These are phyloP conservation scores for Saturnispora hagleri DNA, from an alignment of 805 yeast genomes.

Conservation along the genomic window DNA sequence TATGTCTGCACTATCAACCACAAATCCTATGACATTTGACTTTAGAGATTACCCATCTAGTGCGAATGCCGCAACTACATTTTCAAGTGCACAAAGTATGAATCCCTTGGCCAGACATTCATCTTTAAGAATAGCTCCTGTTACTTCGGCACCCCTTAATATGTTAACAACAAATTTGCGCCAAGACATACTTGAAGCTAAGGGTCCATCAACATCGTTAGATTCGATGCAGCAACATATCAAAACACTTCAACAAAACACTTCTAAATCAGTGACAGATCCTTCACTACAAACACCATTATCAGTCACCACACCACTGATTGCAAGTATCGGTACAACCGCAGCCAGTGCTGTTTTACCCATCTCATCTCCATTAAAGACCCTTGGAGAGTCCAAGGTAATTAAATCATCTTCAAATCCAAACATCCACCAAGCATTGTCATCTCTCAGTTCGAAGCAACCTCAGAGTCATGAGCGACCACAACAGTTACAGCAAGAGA, in stretches of 20 bases:
- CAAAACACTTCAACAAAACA: slow-evolving; percentile 15
- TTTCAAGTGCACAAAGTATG: slow-evolving; percentile 6
- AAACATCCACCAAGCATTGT: not conserved
- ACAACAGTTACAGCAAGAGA: slow-evolving; percentile 1
- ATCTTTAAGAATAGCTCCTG: slow-evolving; percentile 1
- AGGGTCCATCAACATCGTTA: slow-evolving; percentile 4
- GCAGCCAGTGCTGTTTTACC: slow-evolving; percentile 29
- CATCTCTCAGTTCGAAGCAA: not conserved
- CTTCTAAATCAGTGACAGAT: slow-evolving; percentile 3
- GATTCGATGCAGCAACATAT: slow-evolving; percentile 20
- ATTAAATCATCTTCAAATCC: slow-evolving; percentile 1
- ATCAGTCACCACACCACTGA: slow-evolving; percentile 29
- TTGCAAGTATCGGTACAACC: slow-evolving; percentile 29
- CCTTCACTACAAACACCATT: slow-evolving; percentile 8
- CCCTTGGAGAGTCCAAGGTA: not conserved
- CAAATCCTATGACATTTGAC: not conserved
- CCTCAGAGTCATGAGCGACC: not conserved
- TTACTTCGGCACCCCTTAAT: not conserved
- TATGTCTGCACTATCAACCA: slow-evolving; percentile 7
- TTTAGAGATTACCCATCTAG: slow-evolving; percentile 3
- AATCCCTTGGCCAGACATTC: not conserved
- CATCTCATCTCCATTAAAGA: slow-evolving; percentile 21
- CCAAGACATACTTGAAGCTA: slow-evolving; percentile 10
- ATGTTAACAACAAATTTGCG: slow-evolving; percentile 4
- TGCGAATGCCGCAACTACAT: slow-evolving; percentile 4